Base-by-base conservation (phyloP, 148 eudicot genomes). In the Rheum nobile region DNA sequence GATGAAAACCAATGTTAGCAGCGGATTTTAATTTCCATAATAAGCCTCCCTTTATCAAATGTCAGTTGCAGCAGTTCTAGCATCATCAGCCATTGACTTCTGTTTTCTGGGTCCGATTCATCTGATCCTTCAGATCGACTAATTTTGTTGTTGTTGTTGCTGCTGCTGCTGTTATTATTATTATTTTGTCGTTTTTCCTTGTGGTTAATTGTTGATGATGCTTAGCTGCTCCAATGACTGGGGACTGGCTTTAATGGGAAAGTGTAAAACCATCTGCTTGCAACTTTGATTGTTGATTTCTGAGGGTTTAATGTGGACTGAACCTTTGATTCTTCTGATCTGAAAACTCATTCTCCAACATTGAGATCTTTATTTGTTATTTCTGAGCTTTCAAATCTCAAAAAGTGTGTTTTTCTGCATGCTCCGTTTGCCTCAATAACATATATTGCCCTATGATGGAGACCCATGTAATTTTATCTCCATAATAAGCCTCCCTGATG, bases 211-310 rank as follows among this genome's bases (percentile, higher is more conserved):
- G 32, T 17, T 35, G 44, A 34, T 68, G 44, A 19, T 34, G 14
- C 44, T 68, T 28, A 34, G 14, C 44, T 38, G 41, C 42, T n/a
- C 14, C 0, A 38, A 5, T 35, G 71, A 35, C 44, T 17, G 26
- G 41, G 71, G 71, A 68, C 71, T 68, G 44, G 71, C 71, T 34
- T 68, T 68, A 68, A 19, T 68, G 39, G 67, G 41, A 68, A 68
- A 68, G 24, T 68, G 71, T 34, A 35, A 68, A 68, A 42, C 29
- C 46, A 39, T 37, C 4, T 13, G n/a, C n/a, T 32, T 32, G 69
- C 69, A 29, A 35, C 39, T 63, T 11, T 14, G 69, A 14, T 63
- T 63, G 8, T 39, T 70, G 17, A 70, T 13, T 70, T 70, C 72
- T 70, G 72, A 39, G 72, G 73, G 73, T 24, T 43, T 35, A 9